phyloP scores from a whole-genome alignment of 2,329 filamentous ascomycete species.

The Xylaria sp. region DNA sequence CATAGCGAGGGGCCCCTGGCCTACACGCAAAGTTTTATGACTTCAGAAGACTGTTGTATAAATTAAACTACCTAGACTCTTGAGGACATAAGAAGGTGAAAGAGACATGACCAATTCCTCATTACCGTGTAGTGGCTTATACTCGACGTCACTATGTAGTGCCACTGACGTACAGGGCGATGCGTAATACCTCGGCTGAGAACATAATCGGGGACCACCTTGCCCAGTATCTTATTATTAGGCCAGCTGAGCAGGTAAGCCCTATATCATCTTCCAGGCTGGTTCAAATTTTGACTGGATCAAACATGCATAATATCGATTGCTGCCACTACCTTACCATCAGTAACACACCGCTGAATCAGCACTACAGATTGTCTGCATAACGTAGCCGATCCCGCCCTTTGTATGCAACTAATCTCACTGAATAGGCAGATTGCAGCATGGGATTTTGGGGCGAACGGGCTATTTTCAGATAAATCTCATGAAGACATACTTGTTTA shows the following conservation, averaged over 20 bases:
- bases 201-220: neutral
- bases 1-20: neutral
- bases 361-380: constrained; percentile 28
- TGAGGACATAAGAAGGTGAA: neutral
- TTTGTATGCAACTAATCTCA: constrained; percentile 15
- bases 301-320: neutral
- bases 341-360: constrained; percentile 23
- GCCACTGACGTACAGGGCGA: constrained; percentile 24
- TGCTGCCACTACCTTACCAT: constrained; percentile 2
- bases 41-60: neutral
- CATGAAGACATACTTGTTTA: neutral
- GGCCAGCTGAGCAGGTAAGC: constrained; percentile 13
- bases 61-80: neutral
- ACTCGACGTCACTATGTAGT: constrained; percentile 24
- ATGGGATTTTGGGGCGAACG: constrained; percentile 10
- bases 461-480: constrained; percentile 21
- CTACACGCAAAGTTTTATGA: neutral
- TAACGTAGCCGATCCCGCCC: constrained; percentile 17
- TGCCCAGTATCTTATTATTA: constrained; percentile 17
- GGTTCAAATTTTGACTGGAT: constrained; percentile 5
- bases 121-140: constrained; percentile 15
- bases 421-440: constrained; percentile 1
- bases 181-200: constrained; percentile 13
- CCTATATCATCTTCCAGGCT: constrained; percentile 7
- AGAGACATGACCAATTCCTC: neutral